phyloP scores from a whole-genome alignment of 225 moss, liverwort and hornwort genomes.

The Neckera pumila region DNA sequence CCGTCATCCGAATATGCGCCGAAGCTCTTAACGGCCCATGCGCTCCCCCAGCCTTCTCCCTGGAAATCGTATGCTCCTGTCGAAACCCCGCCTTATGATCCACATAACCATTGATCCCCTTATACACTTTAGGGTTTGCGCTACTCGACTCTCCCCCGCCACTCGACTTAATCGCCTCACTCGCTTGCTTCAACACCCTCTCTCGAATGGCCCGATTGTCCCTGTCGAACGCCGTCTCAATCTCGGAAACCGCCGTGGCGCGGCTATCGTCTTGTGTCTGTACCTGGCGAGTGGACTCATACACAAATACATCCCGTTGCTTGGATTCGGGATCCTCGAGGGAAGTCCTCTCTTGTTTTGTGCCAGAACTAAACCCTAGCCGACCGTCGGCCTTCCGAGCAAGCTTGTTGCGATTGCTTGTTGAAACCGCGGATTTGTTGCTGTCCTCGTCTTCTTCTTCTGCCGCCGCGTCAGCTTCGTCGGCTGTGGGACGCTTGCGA shows the following conservation, averaged over 20 bases:
- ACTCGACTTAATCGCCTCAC: conserved; percentile 48
- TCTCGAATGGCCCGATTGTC: conserved; percentile 87
- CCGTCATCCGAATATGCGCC: conserved; percentile 80
- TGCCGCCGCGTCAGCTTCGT: neutral
- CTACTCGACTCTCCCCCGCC: conserved; percentile 32
- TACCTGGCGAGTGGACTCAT: conserved; percentile 59
- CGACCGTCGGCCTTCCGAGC: conserved; percentile 50
- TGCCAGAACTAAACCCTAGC: conserved; percentile 51
- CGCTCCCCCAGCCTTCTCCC: conserved; percentile 90
- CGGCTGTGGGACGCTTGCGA: conserved; percentile 48
- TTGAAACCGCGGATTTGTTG: conserved; percentile 10
- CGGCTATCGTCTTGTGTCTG: conserved; percentile 77
- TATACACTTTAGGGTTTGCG: conserved; percentile 44
- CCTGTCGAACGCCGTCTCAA: conserved; percentile 80
- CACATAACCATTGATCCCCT: conserved; percentile 76
- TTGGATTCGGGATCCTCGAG: neutral
- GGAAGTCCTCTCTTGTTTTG: neutral
- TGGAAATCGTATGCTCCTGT: conserved; percentile 78
- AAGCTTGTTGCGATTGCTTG: conserved; percentile 13
- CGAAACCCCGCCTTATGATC: conserved; percentile 95
- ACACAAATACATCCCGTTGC: conserved; percentile 39
- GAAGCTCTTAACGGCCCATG: conserved; percentile 93
- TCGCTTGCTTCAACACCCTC: conserved; percentile 70
- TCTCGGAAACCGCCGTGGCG: conserved; percentile 81
- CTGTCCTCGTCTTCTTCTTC: neutral